Conservation (phyloP, 129 eudicot species). For the Chrysanthemum lavandulifolium region DNA sequence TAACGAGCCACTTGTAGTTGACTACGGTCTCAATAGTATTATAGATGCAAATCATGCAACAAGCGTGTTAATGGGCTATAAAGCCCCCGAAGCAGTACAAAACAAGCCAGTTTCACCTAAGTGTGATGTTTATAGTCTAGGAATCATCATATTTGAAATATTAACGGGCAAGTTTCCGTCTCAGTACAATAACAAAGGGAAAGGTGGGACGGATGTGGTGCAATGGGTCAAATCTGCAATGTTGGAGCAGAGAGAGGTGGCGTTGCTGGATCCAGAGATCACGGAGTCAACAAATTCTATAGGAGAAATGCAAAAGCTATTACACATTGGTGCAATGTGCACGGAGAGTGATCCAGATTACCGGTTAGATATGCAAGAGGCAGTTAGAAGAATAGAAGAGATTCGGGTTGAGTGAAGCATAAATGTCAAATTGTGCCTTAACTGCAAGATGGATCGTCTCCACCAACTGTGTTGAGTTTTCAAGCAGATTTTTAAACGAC, state of each 20-base stretch:
- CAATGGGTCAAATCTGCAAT: constrained; percentile 56
- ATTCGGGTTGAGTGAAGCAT: constrained; percentile 15
- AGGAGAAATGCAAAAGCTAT: constrained; percentile 42
- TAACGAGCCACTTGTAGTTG: constrained; percentile 57
- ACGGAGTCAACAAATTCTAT: constrained; percentile 7
- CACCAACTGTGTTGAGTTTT: too few relatives aligned
- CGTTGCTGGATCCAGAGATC: constrained; percentile 58
- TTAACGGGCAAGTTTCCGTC: constrained; percentile 63
- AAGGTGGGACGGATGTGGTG: constrained; percentile 58
- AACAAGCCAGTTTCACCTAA: constrained; percentile 48
- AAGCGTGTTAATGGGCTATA: constrained; percentile 47
- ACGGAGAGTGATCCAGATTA: constrained; percentile 40
- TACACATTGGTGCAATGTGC: constrained; percentile 60
- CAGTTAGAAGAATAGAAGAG: constrained; percentile 45
- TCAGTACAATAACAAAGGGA: constrained; percentile 44
- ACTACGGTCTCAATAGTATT: constrained; percentile 48
- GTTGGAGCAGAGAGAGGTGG: constrained; percentile 51
- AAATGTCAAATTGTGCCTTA: neutral
- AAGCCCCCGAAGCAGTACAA: constrained; percentile 61
- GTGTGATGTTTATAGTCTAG: constrained; percentile 68
- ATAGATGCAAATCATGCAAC: constrained; percentile 30
- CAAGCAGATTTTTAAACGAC: too few relatives aligned
- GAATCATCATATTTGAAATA: constrained; percentile 68
- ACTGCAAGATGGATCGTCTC: too few relatives aligned
- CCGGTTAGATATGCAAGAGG: constrained; percentile 51